Conservation (phyloP, 192 early-diverging fungal genomes). For the Rhizophagus sp. region DNA sequence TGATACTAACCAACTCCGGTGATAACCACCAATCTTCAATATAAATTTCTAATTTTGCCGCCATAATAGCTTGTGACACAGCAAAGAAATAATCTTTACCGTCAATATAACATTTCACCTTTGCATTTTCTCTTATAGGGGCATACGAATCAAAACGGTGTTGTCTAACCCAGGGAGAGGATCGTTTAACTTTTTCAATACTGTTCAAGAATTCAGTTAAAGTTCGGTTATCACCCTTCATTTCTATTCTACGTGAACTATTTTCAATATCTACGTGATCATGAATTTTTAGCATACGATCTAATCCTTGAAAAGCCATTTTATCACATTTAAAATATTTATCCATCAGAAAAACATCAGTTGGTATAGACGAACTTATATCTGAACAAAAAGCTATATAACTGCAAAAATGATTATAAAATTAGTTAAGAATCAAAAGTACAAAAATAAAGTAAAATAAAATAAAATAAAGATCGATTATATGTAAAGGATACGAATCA, state of each 20-base stretch:
- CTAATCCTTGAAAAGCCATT: slow-evolving; percentile 23
- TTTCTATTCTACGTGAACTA: slow-evolving; percentile 63
- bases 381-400: slow-evolving; percentile 55
- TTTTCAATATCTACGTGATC: slow-evolving; percentile 60
- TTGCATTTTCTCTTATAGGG: slow-evolving; percentile 63
- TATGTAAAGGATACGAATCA: slow-evolving; percentile 53
- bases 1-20: slow-evolving; percentile 61
- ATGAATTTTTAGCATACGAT: slow-evolving; percentile 51
- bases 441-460: background rate
- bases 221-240: slow-evolving; percentile 65
- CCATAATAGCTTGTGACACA: slow-evolving; percentile 69
- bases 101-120: slow-evolving; percentile 72
- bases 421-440: background rate
- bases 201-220: slow-evolving; percentile 70
- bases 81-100: slow-evolving; percentile 77
- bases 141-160: slow-evolving; percentile 78
- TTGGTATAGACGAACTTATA: slow-evolving; percentile 41
- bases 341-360: slow-evolving; percentile 58
- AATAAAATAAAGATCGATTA: background rate
- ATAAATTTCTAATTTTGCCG: slow-evolving; percentile 66
- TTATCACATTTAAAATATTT: slow-evolving; percentile 40
- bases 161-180: slow-evolving; percentile 63
- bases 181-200: slow-evolving; percentile 55
- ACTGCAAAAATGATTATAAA: slow-evolving; percentile 15
- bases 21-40: slow-evolving; percentile 88